Conservation (phyloP, 2,329 filamentous ascomycete species). For the Teratosphaeria zuluensis region DNA sequence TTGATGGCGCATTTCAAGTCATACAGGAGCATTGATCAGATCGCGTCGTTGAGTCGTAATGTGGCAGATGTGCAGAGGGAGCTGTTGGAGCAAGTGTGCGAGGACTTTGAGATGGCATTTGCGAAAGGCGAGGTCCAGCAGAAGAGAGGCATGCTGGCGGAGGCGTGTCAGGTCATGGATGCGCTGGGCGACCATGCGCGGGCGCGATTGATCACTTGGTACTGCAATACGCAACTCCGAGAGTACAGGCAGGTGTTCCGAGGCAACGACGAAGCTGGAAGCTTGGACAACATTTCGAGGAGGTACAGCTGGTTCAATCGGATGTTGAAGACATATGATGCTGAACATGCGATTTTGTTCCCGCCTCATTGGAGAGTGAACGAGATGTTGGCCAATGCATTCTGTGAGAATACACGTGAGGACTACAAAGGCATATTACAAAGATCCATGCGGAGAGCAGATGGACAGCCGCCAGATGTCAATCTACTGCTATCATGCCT, state of each 20-base stretch:
- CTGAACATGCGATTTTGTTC: conserved; percentile 83
- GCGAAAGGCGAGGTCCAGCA: conserved; percentile 72
- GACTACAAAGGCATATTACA: conserved; percentile 92
- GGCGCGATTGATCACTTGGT: conserved; percentile 81
- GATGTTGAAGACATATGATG: conserved; percentile 90
- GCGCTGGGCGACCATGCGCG: conserved; percentile 82
- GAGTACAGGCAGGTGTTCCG: conserved; percentile 95
- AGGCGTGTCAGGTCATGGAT: conserved; percentile 91
- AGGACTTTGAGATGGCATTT: conserved; percentile 95
- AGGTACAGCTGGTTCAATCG: conserved; percentile 94
- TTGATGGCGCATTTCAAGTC: conserved; percentile 98
- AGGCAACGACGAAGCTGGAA: conserved; percentile 92
- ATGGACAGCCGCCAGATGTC: conserved; percentile 76
- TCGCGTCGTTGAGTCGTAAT: conserved; percentile 82
- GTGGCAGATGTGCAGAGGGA: conserved; percentile 90
- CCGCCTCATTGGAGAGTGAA: conserved; percentile 81
- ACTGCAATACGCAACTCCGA: conserved; percentile 90
- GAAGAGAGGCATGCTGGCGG: conserved; percentile 61
- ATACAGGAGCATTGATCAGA: conserved; percentile 95
- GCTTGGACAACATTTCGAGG: conserved; percentile 88
- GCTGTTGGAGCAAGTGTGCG: conserved; percentile 92
- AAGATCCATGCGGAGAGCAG: conserved; percentile 67
- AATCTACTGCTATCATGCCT: conserved; percentile 79
- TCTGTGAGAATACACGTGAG: conserved; percentile 90
- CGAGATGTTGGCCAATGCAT: conserved; percentile 80